Conservation (phyloP, 228 moss, liverwort and hornwort genomes). For the Sphagnum magellanicum region DNA sequence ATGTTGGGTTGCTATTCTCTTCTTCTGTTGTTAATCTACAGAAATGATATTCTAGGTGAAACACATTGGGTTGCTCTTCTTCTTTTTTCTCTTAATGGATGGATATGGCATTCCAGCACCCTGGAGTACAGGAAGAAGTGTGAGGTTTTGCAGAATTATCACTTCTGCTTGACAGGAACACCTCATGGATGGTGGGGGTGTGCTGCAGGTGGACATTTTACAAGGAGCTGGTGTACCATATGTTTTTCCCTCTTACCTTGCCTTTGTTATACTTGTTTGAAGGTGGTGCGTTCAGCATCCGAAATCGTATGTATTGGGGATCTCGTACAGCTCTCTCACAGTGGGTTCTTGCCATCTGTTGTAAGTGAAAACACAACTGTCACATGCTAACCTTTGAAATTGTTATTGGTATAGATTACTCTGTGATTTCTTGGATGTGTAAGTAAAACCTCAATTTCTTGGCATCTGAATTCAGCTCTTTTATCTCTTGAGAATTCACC, state of each 20-base stretch:
- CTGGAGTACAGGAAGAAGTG: not conserved
- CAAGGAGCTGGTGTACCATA: slow-evolving; percentile 70
- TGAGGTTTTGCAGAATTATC: not conserved
- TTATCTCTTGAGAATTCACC: not conserved
- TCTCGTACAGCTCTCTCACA: slow-evolving; percentile 25
- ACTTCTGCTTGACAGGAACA: no score
- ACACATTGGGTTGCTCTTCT: slow-evolving; percentile 2
- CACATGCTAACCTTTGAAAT: no score
- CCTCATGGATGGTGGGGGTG: no score
- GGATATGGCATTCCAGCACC: not conserved
- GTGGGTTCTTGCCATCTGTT: slow-evolving; percentile 53
- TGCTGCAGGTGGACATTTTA: slow-evolving; percentile 61
- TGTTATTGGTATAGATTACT: no score
- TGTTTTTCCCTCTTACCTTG: slow-evolving; percentile 66
- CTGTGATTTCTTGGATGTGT: no score
- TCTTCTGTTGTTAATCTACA: not conserved
- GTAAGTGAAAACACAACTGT: slow-evolving; percentile 33
- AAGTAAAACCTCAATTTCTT: not conserved
- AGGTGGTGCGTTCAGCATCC: slow-evolving; percentile 61
- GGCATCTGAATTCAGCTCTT: not conserved
- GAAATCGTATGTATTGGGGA: slow-evolving; percentile 78
- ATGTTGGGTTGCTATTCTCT: not conserved
- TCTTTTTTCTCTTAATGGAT: slow-evolving; percentile 2
- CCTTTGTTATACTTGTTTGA: slow-evolving; percentile 70
- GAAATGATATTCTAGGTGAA: not conserved